phyloP scores from a whole-genome alignment of 1,139 yeast genomes.

The Blastobotrys arbuscula region DNA sequence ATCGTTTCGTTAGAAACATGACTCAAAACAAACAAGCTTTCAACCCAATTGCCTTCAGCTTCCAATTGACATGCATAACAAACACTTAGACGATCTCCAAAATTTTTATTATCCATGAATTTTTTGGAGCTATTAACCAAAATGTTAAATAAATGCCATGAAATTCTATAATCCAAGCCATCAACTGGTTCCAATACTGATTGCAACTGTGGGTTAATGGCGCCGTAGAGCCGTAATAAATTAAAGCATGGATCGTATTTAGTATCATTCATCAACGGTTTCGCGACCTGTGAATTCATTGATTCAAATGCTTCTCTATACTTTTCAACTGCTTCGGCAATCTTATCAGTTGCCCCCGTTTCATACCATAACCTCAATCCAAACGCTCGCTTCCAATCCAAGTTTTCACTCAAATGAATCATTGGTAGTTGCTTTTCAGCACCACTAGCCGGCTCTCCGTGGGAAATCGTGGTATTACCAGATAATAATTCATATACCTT shows the following conservation, averaged over 20 bases:
- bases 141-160: conserved; percentile 54
- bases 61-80: conserved; percentile 52
- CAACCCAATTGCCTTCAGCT: conserved; percentile 46
- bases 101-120: conserved; percentile 18
- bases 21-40: conserved; percentile 55
- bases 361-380: conserved; percentile 61
- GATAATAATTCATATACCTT: conserved; percentile 61
- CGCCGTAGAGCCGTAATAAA: conserved; percentile 42
- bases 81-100: conserved; percentile 44
- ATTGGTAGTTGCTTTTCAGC: conserved; percentile 24
- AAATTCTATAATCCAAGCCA: conserved; percentile 35
- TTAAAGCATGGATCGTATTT: conserved; percentile 29
- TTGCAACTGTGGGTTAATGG: conserved; percentile 28
- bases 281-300: conserved; percentile 18
- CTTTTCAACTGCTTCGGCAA: conserved; percentile 36
- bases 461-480: conserved; percentile 40
- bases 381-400: conserved; percentile 65
- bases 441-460: conserved; percentile 32
- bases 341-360: conserved; percentile 35
- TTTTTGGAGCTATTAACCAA: conserved; percentile 27
- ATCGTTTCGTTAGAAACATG: conserved; percentile 45
- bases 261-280: conserved; percentile 24
- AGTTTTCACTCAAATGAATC: conserved; percentile 38
- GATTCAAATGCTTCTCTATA: conserved; percentile 28
- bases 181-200: conserved; percentile 22